Base-by-base conservation (phyloP, 73 alveolate species). In the Symbiodinium natans region DNA sequence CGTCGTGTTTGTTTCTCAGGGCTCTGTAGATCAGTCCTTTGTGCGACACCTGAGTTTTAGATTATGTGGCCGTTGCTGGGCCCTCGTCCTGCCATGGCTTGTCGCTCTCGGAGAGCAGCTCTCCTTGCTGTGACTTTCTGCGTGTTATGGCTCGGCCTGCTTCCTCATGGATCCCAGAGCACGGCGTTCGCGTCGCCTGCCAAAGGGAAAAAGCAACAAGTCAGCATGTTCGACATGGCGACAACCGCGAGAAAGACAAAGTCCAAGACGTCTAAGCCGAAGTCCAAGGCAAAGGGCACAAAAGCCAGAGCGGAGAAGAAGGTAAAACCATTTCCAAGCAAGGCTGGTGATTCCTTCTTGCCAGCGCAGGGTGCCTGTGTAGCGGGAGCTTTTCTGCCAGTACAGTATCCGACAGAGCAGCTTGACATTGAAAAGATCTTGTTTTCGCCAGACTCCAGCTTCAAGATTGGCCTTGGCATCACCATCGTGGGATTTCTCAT, bases 361-460 rank as follows among this genome's bases (percentile, higher is more conserved):
- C 96, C 96, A 8, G 54, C 56, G 34, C 96, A 90, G 63, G 96
- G 96, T 7, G 96, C 96, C 11, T 90, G 96, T 41, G 96, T 90
- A 11, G 88, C 88, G 0, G 75, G 29, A 29, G 41, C 88, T 9
- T 90, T 90, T 48, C 54, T 90, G 96, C 96, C 96, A 0, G 59
- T 90, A 33, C 87, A 63, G 54, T 90, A 90, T 42, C 96, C 96
- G 11, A 90, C 96, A 4, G 96, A 90, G 38, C 42, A 90, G 41
- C 39, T 90, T 83, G 96, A 90, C 87, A 52, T 90, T 63, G 96
- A 90, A 84, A 83, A 90, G 87, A 90, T 90, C 46, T 15, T 90
- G 88, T 90, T 90, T 21, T 41, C 77, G 21, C 96, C 96, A 29
- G 96, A 90, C 77, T 90, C 96, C 34, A 41, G 34, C 40, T 71